phyloP scores from a whole-genome alignment of 2,329 filamentous ascomycete genomes.

The Calonectria hongkongensis region DNA sequence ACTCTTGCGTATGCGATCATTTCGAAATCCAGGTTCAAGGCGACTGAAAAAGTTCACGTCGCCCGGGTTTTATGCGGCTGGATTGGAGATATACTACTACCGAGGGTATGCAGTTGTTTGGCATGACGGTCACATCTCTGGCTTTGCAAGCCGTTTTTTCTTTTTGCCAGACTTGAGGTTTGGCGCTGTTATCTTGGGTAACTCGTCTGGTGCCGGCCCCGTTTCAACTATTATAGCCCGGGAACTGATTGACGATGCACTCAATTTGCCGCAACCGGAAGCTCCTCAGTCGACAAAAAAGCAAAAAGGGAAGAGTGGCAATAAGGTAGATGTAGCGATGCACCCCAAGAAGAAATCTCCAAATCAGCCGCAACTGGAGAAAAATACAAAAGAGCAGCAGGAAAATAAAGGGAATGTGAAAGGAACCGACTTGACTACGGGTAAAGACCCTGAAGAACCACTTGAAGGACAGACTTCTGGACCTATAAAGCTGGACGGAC shows the following conservation, averaged over 20 bases:
- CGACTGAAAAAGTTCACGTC: slow-evolving; percentile 38
- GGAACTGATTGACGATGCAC: slow-evolving; percentile 47
- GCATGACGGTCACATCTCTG: slow-evolving; percentile 53
- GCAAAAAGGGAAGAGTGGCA: not conserved
- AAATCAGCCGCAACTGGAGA: not conserved
- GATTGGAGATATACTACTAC: slow-evolving; percentile 52
- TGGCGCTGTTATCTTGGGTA: slow-evolving; percentile 53
- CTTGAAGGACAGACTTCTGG: not conserved
- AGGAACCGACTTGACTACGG: not conserved
- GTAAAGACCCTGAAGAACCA: no score
- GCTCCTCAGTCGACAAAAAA: not conserved
- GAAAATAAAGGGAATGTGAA: no score
- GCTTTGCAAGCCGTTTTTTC: slow-evolving; percentile 52
- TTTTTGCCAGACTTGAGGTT: slow-evolving; percentile 54
- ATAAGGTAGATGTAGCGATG: not conserved
- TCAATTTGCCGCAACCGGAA: slow-evolving; percentile 27
- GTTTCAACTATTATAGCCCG: slow-evolving; percentile 45
- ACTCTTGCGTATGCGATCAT: slow-evolving; percentile 45
- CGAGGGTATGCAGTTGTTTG: slow-evolving; percentile 47
- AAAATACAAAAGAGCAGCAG: fast-evolving
- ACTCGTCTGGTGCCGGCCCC: slow-evolving; percentile 44
- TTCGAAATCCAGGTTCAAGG: slow-evolving; percentile 40
- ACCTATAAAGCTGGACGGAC: slow-evolving; percentile 15
- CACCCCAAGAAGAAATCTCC: slow-evolving; percentile 12
- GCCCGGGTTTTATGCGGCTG: slow-evolving; percentile 46